Evolutionary conservation across 1,139 yeast genomes (phyloP).

Genomic region (Magnusiomyces clavatus): DNA sequence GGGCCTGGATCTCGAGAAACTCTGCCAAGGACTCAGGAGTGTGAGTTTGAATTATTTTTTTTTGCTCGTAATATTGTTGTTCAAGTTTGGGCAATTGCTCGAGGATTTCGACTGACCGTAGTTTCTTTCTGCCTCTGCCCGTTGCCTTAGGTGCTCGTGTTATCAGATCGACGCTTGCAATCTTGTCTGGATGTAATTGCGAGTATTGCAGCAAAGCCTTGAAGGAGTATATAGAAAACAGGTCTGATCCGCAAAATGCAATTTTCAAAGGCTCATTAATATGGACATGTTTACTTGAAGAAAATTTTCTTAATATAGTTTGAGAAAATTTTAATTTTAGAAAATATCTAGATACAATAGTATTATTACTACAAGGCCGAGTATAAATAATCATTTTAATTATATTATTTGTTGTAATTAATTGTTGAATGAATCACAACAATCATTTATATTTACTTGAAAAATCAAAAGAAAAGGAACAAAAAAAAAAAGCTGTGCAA

Average conservation of each 20-base stretch:
- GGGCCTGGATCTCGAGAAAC: slow-evolving; percentile 34
- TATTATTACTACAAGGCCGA: too few species aligned
- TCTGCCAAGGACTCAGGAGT: slow-evolving; percentile 32
- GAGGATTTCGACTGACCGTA: slow-evolving; percentile 49
- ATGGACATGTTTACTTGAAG: too few species aligned
- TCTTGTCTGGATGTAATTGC: slow-evolving; percentile 26
- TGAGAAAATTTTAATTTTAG: too few species aligned
- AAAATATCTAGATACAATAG: too few species aligned
- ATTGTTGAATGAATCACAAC: too few species aligned
- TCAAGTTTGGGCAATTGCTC: slow-evolving; percentile 32
- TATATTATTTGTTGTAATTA: too few species aligned
- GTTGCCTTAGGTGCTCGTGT: slow-evolving; percentile 60
- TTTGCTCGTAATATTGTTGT: slow-evolving; percentile 54
- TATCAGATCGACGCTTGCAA: slow-evolving; percentile 50
- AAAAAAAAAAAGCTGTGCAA: too few species aligned
- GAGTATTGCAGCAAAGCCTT: slow-evolving; percentile 37
- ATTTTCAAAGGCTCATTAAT: slow-evolving; percentile 29
- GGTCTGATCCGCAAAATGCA: slow-evolving; percentile 79
- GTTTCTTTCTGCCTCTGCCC: slow-evolving; percentile 52
- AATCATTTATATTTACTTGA: too few species aligned
- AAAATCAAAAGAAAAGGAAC: too few species aligned
- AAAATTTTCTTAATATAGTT: too few species aligned
- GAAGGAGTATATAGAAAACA: slow-evolving; percentile 58
- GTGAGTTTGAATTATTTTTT: slow-evolving; percentile 21
- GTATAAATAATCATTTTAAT: too few species aligned